phyloP scores from a whole-genome alignment of 106 monocot genomes.

The Agapanthus africanus region DNA sequence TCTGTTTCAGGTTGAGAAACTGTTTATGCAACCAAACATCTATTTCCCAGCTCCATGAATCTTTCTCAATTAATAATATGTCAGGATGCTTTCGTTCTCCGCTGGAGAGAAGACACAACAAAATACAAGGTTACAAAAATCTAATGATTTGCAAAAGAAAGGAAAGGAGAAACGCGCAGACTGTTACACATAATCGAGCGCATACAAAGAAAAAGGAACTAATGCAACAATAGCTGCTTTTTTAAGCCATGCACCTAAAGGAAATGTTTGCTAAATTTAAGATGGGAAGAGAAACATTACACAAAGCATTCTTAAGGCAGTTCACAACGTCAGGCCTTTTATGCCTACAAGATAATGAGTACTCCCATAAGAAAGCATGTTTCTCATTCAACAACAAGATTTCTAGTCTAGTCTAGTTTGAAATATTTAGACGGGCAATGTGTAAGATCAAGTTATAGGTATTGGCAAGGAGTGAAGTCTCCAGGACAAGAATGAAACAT shows the following conservation, averaged over 20 bases:
- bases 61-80: conserved; percentile 68
- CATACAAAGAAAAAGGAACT: background rate
- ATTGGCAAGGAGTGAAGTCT: background rate
- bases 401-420: background rate
- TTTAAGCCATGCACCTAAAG: background rate
- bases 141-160: background rate
- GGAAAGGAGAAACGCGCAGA: background rate
- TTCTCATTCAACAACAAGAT: background rate
- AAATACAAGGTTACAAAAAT: background rate
- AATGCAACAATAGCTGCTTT: no score
- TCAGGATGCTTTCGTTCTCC: conserved; percentile 30
- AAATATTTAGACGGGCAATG: background rate
- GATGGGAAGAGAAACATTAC: background rate
- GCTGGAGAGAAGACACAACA: conserved; percentile 14
- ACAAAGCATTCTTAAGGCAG: background rate
- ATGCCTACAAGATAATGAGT: no score
- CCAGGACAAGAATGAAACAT: background rate
- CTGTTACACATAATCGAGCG: background rate
- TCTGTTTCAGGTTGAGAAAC: conserved; percentile 32
- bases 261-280: background rate
- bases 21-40: conserved; percentile 20
- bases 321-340: background rate
- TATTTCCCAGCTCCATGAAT: conserved; percentile 33
- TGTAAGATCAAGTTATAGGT: background rate
- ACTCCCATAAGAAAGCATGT: background rate